These are phyloP conservation scores for Cladosporium sp. DNA, from an alignment of 2,329 filamentous ascomycete species.

Conservation along the genomic window DNA sequence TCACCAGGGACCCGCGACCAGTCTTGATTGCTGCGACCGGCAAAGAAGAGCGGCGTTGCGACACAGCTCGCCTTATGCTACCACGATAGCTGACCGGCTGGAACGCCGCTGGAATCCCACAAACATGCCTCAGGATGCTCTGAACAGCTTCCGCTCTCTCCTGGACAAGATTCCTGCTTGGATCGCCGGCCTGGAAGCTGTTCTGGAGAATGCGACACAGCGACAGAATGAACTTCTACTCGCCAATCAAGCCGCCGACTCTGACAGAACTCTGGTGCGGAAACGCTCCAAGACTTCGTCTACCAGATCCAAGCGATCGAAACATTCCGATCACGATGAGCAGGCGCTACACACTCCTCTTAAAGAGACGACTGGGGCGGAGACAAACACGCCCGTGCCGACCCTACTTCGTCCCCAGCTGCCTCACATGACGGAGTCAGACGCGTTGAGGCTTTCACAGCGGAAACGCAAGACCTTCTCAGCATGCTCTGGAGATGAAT, in stretches of 20 bases:
- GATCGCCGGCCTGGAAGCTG: conserved; percentile 29
- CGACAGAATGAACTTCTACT: conserved; percentile 26
- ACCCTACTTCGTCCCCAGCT: conserved; percentile 19
- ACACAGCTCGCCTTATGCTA: conserved; percentile 1
- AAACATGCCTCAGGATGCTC: conserved; percentile 29
- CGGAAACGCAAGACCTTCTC: conserved; percentile 44
- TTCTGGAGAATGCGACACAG: conserved; percentile 22
- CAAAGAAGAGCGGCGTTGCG: background rate
- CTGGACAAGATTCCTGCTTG: conserved; percentile 28
- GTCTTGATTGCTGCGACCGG: background rate
- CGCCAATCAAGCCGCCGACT: conserved; percentile 19
- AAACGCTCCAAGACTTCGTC: conserved; percentile 21
- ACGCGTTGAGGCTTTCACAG: conserved; percentile 27
- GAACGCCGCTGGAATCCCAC: background rate
- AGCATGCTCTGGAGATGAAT: conserved; percentile 35
- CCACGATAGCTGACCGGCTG: background rate
- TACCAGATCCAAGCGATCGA: conserved; percentile 16
- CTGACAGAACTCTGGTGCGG: background rate
- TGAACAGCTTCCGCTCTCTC: conserved; percentile 26
- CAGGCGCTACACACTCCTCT: background rate
- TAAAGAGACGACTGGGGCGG: background rate
- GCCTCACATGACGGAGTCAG: conserved; percentile 26
- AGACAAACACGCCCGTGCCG: conserved; percentile 3
- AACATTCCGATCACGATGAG: conserved; percentile 5
- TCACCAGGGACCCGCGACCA: no score